Percentiles rank a stretch among this genome's conserved stretches.
These are phyloP conservation scores for Boletales sp. DNA, from an alignment of 768 basidiomycete genomes.

Conservation along the genomic window DNA sequence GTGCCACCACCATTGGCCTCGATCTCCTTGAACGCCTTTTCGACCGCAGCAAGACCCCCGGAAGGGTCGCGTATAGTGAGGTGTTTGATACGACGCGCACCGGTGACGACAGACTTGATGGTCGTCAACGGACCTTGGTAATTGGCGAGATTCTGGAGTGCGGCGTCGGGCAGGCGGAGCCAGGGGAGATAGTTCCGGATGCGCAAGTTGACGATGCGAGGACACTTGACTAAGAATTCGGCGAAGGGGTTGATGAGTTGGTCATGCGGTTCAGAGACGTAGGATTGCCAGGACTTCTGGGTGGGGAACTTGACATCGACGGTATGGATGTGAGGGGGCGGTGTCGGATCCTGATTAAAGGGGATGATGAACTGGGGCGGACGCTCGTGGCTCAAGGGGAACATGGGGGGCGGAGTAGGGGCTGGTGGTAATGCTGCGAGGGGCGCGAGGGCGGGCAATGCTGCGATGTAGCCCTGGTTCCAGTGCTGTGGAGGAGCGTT, in stretches of 20 bases:
- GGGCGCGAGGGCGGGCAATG: constrained; percentile 8
- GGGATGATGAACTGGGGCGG: constrained; percentile 9
- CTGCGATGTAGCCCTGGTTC: constrained; percentile 12
- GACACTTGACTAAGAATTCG: constrained; percentile 23
- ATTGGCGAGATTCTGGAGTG: constrained; percentile 17
- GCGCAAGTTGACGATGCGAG: constrained; percentile 16
- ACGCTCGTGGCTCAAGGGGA: too few species aligned
- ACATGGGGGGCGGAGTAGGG: too few species aligned
- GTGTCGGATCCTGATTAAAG: constrained; percentile 9
- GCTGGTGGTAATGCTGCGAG: too few species aligned
- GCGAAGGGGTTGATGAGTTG: constrained; percentile 25
- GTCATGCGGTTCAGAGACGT: constrained; percentile 25
- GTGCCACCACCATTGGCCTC: too few species aligned
- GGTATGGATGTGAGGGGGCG: constrained; percentile 24
- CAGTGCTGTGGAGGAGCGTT: constrained; percentile 6
- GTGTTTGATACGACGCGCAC: constrained; percentile 18
- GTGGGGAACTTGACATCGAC: constrained; percentile 29
- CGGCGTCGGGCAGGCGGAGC: constrained; percentile 16
- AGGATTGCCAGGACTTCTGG: constrained; percentile 29
- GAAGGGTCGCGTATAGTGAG: too few species aligned
- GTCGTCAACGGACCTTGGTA: constrained; percentile 28
- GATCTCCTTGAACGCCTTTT: too few species aligned
- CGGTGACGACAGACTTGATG: constrained; percentile 21
- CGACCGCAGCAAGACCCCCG: too few species aligned
- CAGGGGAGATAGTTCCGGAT: constrained; percentile 28